Evolutionary conservation across 2,329 filamentous ascomycete species (phyloP).

Genomic region (Xylogone sp.): DNA sequence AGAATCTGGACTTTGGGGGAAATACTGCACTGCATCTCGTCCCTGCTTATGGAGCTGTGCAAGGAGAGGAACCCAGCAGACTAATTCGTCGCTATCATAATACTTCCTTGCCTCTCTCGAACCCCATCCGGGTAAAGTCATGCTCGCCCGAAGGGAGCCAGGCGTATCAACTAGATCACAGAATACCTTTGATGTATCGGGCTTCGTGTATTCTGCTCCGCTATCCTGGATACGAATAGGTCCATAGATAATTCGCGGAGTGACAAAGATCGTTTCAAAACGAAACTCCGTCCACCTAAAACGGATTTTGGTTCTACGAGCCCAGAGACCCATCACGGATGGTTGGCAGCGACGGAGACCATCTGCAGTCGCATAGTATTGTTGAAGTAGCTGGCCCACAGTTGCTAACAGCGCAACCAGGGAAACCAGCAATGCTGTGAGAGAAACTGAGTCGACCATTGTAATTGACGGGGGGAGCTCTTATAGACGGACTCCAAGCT

Average conservation of each 20-base stretch:
- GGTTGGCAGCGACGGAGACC: conserved; percentile 24
- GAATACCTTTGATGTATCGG: not conserved
- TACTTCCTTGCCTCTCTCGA: conserved; percentile 1
- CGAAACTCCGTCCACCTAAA: conserved; percentile 22
- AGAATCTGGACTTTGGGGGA: conserved; percentile 1
- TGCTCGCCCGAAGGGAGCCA: conserved; percentile 6
- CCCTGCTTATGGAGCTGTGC: conserved; percentile 9
- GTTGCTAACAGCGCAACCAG: conserved; percentile 24
- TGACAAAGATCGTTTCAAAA: conserved; percentile 19
- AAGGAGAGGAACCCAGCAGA: conserved; percentile 15
- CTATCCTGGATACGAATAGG: not conserved
- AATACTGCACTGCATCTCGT: conserved; percentile 2
- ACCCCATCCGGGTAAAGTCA: conserved; percentile 9
- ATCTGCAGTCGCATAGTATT: conserved; percentile 27
- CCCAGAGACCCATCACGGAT: conserved; percentile 26
- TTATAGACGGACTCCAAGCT: no score
- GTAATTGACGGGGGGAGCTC: no score
- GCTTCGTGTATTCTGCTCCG: conserved; percentile 1
- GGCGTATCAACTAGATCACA: conserved; percentile 4
- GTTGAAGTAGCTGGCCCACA: conserved; percentile 21
- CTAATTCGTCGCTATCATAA: conserved; percentile 11
- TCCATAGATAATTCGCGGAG: conserved; percentile 5
- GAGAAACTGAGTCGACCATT: conserved; percentile 12
- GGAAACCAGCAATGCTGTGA: conserved; percentile 22
- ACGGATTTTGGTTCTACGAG: conserved; percentile 13